phyloP scores from a whole-genome alignment of 352 stramenopile species.

The Discostella stelligera region DNA sequence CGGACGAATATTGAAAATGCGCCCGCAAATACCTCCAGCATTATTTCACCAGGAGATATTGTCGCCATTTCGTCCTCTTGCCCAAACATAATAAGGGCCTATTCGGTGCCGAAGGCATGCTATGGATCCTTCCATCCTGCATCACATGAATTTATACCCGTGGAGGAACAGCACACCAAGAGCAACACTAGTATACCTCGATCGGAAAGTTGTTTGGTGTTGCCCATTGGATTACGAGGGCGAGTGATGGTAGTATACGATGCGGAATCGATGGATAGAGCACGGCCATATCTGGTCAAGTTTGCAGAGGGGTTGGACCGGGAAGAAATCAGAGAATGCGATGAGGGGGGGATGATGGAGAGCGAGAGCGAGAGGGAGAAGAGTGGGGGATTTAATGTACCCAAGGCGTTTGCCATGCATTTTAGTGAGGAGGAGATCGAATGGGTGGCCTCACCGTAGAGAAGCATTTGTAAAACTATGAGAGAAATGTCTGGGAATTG shows the following conservation, averaged over 20 bases:
- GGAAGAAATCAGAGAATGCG: slow-evolving; percentile 1
- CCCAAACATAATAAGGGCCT: slow-evolving; percentile 5
- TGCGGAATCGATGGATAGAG: slow-evolving; percentile 37
- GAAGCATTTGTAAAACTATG: background rate
- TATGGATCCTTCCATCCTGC: slow-evolving; percentile 35
- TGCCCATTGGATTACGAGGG: slow-evolving; percentile 27
- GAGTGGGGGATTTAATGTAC: slow-evolving; percentile 14
- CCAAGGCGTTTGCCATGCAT: slow-evolving; percentile 41
- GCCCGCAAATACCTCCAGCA: slow-evolving; percentile 17
- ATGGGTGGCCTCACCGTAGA: slow-evolving; percentile 4
- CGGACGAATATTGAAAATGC: background rate
- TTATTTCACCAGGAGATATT: background rate
- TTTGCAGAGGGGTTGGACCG: slow-evolving; percentile 35
- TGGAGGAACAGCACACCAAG: slow-evolving; percentile 7
- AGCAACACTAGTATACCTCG: background rate
- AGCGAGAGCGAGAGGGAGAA: background rate
- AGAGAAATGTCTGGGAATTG: background rate
- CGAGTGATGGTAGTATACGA: slow-evolving; percentile 27
- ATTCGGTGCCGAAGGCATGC: slow-evolving; percentile 24
- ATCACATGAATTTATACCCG: slow-evolving; percentile 29
- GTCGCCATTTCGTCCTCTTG: slow-evolving; percentile 15
- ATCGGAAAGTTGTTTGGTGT: slow-evolving; percentile 22
- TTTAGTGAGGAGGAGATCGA: slow-evolving; percentile 36
- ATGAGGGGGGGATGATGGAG: background rate
- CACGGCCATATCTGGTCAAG: slow-evolving; percentile 41